phyloP scores from a whole-genome alignment of 148 eudicot genomes.

The Vaccinium corymbosum region DNA sequence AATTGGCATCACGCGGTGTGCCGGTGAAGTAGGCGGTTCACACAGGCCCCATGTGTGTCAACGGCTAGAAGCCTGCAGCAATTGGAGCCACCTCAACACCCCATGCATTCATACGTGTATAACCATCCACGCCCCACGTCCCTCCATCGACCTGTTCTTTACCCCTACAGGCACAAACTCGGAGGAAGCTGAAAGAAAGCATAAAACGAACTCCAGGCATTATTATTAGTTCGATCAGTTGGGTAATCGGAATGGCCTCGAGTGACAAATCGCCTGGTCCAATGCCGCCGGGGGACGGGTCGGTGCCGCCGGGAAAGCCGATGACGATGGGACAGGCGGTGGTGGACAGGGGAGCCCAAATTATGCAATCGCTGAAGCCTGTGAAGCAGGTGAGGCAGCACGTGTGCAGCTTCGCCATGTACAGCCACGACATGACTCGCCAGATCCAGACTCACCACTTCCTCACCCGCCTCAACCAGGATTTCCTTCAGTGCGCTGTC shows the following conservation, averaged over 20 bases:
- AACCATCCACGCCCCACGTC: too few relatives aligned
- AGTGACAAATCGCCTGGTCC: background rate
- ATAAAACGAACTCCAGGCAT: background rate
- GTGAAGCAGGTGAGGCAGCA: constrained; percentile 55
- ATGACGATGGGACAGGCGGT: constrained; percentile 49
- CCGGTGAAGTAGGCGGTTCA: too few relatives aligned
- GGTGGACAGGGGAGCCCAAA: constrained; percentile 65
- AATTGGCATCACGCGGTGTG: too few relatives aligned
- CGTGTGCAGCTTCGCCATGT: constrained; percentile 62
- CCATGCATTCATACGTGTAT: too few relatives aligned
- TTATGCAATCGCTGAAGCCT: constrained; percentile 63
- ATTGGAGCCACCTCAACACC: too few relatives aligned
- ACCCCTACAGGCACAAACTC: too few relatives aligned
- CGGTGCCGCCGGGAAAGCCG: constrained; percentile 53
- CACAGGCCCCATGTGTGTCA: too few relatives aligned
- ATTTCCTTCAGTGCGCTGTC: constrained; percentile 77
- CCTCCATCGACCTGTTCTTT: too few relatives aligned
- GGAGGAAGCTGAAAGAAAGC: background rate
- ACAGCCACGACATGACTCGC: constrained; percentile 71
- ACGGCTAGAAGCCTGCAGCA: too few relatives aligned
- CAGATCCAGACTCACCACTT: constrained; percentile 83
- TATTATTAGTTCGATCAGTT: background rate
- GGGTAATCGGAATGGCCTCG: background rate
- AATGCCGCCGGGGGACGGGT: constrained; percentile 21
- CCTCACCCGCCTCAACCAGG: constrained; percentile 55